These are phyloP conservation scores for Fonsecaea pedrosoi DNA, from an alignment of 2,329 filamentous ascomycete species.

Conservation along the genomic window DNA sequence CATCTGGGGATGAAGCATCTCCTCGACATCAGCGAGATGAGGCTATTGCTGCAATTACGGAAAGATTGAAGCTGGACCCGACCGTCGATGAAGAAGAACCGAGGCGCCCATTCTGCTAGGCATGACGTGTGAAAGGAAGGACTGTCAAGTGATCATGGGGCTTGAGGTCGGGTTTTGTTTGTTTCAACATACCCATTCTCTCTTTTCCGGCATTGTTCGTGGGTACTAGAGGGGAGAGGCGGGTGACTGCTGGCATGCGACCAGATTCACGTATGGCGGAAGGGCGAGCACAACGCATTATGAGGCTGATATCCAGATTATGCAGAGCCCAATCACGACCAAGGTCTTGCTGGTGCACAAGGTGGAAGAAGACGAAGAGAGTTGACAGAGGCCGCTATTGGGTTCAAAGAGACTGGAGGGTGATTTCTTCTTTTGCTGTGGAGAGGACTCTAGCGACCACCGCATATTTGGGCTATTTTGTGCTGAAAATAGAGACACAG, in stretches of 20 bases:
- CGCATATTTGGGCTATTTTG: neutral
- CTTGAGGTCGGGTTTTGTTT: neutral
- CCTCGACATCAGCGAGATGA: conserved; percentile 19
- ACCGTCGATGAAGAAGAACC: conserved; percentile 22
- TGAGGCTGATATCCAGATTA: neutral
- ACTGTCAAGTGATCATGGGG: neutral
- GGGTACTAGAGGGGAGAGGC: neutral
- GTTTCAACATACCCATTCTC: neutral
- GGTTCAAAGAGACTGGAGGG: neutral
- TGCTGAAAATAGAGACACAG: neutral
- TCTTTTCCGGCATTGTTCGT: neutral
- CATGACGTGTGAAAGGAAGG: neutral
- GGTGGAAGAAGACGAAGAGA: neutral
- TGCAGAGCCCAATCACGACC: neutral
- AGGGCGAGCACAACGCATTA: neutral
- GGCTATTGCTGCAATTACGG: conserved; percentile 9
- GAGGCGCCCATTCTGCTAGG: neutral
- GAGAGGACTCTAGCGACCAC: neutral
- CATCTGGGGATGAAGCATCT: conserved; percentile 21
- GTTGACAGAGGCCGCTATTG: neutral
- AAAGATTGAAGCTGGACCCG: conserved; percentile 25
- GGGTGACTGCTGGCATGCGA: neutral
- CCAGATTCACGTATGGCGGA: neutral
- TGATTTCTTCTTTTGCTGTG: neutral
- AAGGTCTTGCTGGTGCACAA: neutral